Base-by-base conservation (phyloP, 1,284 basidiomycete species). In the Omphalotus olearius region DNA sequence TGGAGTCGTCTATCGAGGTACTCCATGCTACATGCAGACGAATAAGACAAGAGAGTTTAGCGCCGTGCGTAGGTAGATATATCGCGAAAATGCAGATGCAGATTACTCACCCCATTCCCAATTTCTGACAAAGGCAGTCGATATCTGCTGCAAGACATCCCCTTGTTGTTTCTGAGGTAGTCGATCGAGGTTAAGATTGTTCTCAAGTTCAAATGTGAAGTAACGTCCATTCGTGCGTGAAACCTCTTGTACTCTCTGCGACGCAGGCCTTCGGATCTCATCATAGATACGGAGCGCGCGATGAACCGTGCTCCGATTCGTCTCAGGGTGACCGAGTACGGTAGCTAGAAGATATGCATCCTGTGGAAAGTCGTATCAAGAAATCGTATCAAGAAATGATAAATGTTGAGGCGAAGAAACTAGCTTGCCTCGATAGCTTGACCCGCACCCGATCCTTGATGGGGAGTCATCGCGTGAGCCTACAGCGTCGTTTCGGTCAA, bases 181-280 rank as follows among this genome's bases (percentile, higher is more conserved):
- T 11, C 44, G 35, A 23, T 65, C 63, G 25, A 71, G 30, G 23
- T 65, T 63, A 30, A 71, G 64, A 45, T 70, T 61, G 26, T 64
- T 64, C 14, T 65, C 63, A 25, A 62, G 55, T 36, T 61, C 59
- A 23, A 78, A 63, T 17, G 68, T 69, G 50, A 73, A 76, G 47
- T 71, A 67, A 18, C 65, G 64, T 1, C 78, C 80, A 23, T 75
- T 74, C 17, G 69, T 60, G 6, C 72, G 67, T 4, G 79, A 78
- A 0, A 64, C 66, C 45, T 70, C 65, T 28, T 73, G 63, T 14
- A 78, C 72, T 41, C 66, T 63, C 7, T 69, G 66, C 0, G 75
- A 56, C 18, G 42, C 48, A 14, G 64, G 64, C 28, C 60, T 55
- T 10, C 64, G 59, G 38, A 65, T 57, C 17, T 51, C 47, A 43